These are phyloP conservation scores for Aspergillus neoniger DNA, from an alignment of 2,329 filamentous ascomycete species.

Conservation along the genomic window DNA sequence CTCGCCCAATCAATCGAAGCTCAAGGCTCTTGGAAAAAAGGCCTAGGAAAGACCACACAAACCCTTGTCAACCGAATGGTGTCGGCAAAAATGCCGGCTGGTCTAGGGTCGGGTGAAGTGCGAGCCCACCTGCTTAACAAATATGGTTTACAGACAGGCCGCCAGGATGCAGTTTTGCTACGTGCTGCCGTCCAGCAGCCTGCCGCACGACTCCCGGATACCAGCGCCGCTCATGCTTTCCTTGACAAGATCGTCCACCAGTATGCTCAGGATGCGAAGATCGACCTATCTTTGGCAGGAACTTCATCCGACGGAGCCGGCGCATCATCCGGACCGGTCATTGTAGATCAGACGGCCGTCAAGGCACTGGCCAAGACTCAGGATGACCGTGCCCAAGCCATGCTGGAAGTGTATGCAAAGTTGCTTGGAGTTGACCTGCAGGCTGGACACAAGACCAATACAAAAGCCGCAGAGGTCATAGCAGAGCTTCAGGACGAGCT, in stretches of 20 bases:
- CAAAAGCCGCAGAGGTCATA: not conserved
- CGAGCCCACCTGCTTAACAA: not conserved
- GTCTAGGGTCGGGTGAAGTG: not conserved
- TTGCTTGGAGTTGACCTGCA: not conserved
- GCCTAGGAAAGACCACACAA: conserved; percentile 2
- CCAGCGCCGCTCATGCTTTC: not conserved
- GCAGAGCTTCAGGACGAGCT: conserved; percentile 2
- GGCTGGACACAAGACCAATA: not conserved
- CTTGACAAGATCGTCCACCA: not conserved
- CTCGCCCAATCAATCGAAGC: conserved; percentile 1
- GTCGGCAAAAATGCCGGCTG: conserved; percentile 10
- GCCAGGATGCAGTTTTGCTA: conserved; percentile 9
- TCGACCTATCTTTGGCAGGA: not conserved
- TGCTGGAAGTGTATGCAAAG: conserved; percentile 2
- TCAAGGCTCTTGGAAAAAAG: conserved; percentile 4
- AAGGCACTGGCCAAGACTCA: conserved; percentile 1
- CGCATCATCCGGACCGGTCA: not conserved
- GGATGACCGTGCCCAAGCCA: not conserved
- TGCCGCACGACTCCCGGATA: not conserved
- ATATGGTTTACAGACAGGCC: conserved; percentile 4
- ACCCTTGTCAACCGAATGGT: conserved; percentile 8
- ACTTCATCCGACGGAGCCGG: not conserved
- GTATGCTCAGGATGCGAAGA: not conserved
- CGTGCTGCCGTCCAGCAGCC: conserved; percentile 1
- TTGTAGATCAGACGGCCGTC: not conserved